Conservation (phyloP, 2,329 filamentous ascomycete species). For the Beauveria scarabaeidicola region DNA sequence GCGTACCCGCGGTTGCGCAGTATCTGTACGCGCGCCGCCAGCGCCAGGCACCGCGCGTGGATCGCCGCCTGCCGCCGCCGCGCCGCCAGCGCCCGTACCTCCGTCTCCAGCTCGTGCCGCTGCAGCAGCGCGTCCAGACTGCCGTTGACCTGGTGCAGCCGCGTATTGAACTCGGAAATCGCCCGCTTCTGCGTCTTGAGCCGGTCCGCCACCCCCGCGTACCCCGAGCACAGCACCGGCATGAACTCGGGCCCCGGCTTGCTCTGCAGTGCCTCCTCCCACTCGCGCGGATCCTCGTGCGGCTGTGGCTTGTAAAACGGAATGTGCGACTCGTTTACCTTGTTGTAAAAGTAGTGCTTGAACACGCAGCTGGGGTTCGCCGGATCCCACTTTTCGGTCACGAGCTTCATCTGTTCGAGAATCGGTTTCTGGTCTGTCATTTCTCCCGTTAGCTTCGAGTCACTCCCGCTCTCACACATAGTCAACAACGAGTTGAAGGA, state of each 20-base stretch:
- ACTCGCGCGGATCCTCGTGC: slow-evolving; percentile 66
- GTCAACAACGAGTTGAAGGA: neutral
- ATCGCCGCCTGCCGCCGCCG: slow-evolving; percentile 64
- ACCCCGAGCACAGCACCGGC: slow-evolving; percentile 68
- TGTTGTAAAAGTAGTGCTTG: slow-evolving; percentile 82
- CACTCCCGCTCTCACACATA: neutral
- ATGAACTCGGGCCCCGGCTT: slow-evolving; percentile 71
- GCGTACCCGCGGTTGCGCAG: slow-evolving; percentile 75
- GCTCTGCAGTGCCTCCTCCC: slow-evolving; percentile 75
- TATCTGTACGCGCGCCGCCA: slow-evolving; percentile 74
- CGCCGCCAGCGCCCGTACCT: slow-evolving; percentile 64
- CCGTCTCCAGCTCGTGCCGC: slow-evolving; percentile 68
- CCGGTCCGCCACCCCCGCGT: slow-evolving; percentile 61
- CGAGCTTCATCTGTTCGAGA: slow-evolving; percentile 61
- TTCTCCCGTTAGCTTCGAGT: neutral
- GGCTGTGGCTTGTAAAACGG: slow-evolving; percentile 66
- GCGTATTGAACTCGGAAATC: slow-evolving; percentile 59
- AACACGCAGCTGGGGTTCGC: slow-evolving; percentile 60
- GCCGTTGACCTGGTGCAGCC: slow-evolving; percentile 72
- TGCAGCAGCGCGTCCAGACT: slow-evolving; percentile 63
- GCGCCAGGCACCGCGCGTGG: slow-evolving; percentile 61
- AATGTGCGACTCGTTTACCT: slow-evolving; percentile 64
- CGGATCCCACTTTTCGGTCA: slow-evolving; percentile 69
- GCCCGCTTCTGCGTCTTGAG: slow-evolving; percentile 64
- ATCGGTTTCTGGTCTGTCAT: slow-evolving; percentile 58